Evolutionary conservation across 1,139 yeast species (phyloP).

Genomic region (Saccharomyces hybrid): DNA sequence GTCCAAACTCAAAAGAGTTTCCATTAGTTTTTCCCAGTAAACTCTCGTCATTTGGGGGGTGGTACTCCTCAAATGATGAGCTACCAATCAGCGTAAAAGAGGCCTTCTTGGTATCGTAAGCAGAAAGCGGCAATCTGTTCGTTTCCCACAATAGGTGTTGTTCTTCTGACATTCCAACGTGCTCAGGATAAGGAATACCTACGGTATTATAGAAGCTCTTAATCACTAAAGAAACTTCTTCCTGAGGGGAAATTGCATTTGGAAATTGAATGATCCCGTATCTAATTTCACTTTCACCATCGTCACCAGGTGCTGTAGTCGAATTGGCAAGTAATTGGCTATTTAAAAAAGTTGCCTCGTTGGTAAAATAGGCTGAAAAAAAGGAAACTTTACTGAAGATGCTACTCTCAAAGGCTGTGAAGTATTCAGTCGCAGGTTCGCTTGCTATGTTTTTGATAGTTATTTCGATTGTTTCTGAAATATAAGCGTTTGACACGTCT

Average conservation of each 20-base stretch:
- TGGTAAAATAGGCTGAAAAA: slow-evolving; percentile 37
- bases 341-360: slow-evolving; percentile 30
- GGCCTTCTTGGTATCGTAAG: slow-evolving; percentile 53
- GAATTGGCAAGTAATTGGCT: slow-evolving; percentile 32
- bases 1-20: slow-evolving; percentile 47
- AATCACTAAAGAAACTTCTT: slow-evolving; percentile 42
- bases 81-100: slow-evolving; percentile 43
- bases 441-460: slow-evolving; percentile 52
- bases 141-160: slow-evolving; percentile 55
- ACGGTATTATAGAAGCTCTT: slow-evolving; percentile 45
- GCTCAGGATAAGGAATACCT: slow-evolving; percentile 55
- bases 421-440: slow-evolving; percentile 48
- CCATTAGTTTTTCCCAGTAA: slow-evolving; percentile 15
- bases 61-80: slow-evolving; percentile 14
- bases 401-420: slow-evolving; percentile 37
- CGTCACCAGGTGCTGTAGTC: slow-evolving; percentile 13
- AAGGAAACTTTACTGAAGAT: slow-evolving; percentile 42
- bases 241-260: slow-evolving; percentile 58
- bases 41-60: slow-evolving; percentile 35
- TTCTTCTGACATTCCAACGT: slow-evolving; percentile 48
- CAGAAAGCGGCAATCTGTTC: slow-evolving; percentile 50
- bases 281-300: slow-evolving; percentile 27
- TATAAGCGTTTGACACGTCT: slow-evolving; percentile 61
- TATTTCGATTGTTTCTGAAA: slow-evolving; percentile 54
- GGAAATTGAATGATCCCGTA: slow-evolving; percentile 50